phyloP scores from a whole-genome alignment of 176 grass and related monocot species.

The Luzula sylvatica region DNA sequence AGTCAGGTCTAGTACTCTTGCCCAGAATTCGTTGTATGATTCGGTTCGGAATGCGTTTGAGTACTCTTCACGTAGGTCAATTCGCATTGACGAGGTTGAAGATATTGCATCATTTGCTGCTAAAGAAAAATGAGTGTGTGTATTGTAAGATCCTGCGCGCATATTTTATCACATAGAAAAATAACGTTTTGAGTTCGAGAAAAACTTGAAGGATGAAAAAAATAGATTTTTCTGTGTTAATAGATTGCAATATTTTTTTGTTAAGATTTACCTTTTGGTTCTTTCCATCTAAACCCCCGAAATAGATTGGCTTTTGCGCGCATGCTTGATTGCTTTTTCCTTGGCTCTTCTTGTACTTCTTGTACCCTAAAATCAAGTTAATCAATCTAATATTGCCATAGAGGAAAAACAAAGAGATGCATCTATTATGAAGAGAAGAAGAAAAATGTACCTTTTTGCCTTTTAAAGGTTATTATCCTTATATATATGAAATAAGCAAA shows the following conservation, averaged over 20 bases:
- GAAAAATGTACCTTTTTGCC: constrained; percentile 2
- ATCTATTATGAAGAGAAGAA: not conserved
- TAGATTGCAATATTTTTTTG: not conserved
- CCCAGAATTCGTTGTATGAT: constrained; percentile 95
- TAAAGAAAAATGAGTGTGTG: not conserved
- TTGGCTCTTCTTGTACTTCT: not conserved
- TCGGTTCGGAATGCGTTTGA: constrained; percentile 83
- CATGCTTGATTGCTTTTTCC: too few species aligned
- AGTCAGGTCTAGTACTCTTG: constrained; percentile 66
- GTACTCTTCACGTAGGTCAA: constrained; percentile 82
- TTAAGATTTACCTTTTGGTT: not conserved
- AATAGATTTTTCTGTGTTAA: not conserved
- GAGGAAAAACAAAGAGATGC: not conserved
- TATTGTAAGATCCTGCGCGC: not conserved
- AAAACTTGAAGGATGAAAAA: too few species aligned
- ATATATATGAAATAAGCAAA: constrained; percentile 3
- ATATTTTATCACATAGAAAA: not conserved
- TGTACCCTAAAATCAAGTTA: not conserved
- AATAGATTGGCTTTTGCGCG: constrained; percentile 38
- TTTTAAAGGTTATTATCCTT: constrained; percentile 3
- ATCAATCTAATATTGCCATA: not conserved
- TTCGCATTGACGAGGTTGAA: constrained; percentile 26
- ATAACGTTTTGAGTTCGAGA: not conserved
- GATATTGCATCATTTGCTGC: not conserved
- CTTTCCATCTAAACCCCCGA: constrained; percentile 27